Evolutionary conservation across 805 yeast species (phyloP).

Genomic region (Phaffomyces thermotolerans): DNA sequence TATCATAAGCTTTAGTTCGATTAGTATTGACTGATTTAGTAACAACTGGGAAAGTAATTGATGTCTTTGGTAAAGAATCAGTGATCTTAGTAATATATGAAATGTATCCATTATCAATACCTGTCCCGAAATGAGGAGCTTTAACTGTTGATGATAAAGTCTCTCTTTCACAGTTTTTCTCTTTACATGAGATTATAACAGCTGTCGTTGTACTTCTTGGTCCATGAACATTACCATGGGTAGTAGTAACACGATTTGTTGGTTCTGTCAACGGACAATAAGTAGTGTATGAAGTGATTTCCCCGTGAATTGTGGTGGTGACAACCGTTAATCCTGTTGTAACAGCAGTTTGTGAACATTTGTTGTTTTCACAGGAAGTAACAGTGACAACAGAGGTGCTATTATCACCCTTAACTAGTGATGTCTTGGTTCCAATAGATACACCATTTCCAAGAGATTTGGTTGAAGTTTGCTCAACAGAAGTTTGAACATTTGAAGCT

Average conservation of each 20-base stretch:
- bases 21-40: neutral
- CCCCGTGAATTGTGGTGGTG: neutral
- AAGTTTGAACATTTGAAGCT: neutral
- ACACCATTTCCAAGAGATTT: neutral
- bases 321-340: neutral
- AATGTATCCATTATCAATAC: neutral
- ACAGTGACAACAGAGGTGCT: neutral
- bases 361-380: constrained; percentile 1
- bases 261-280: neutral
- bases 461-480: neutral
- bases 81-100: neutral
- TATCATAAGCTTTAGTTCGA: neutral
- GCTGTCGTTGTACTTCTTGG: neutral
- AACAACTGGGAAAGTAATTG: neutral
- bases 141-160: no score
- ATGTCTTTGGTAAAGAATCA: neutral
- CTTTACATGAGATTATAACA: no score
- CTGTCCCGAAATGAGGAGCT: neutral
- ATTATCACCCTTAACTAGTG: neutral
- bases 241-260: no score
- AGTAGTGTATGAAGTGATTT: neutral
- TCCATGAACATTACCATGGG: neutral
- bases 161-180: no score
- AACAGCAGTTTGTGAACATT: neutral
- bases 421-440: neutral